phyloP scores from a whole-genome alignment of 805 yeast species.

The Zygosaccharomyces bisporus region DNA sequence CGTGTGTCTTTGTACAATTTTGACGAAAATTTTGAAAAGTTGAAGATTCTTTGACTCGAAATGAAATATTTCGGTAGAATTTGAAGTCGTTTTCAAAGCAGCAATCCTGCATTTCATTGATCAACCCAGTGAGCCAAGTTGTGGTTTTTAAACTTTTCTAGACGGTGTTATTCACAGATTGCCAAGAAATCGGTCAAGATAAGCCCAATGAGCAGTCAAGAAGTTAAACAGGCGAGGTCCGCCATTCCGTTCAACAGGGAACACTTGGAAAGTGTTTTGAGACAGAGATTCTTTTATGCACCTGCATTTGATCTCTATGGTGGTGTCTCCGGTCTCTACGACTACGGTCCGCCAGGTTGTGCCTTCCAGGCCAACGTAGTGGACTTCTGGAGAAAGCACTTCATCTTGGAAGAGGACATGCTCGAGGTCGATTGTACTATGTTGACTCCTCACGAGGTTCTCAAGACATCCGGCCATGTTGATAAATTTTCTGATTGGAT shows the following conservation, averaged over 20 bases:
- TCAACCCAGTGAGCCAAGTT: slow-evolving; percentile 14
- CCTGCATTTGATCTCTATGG: slow-evolving; percentile 98
- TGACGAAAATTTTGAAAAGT: slow-evolving; percentile 4
- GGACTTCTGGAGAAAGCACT: slow-evolving; percentile 97
- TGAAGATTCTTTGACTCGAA: neutral
- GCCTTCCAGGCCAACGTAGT: slow-evolving; percentile 94
- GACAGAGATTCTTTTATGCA: slow-evolving; percentile 94
- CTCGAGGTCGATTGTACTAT: slow-evolving; percentile 97
- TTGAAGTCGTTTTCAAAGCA: neutral
- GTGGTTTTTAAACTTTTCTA: slow-evolving; percentile 23
- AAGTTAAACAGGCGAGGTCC: slow-evolving; percentile 31
- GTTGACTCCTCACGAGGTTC: slow-evolving; percentile 95
- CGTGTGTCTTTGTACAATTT: neutral
- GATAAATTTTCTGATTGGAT: slow-evolving; percentile 99
- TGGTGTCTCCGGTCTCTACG: slow-evolving; percentile 96
- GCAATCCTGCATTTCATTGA: neutral
- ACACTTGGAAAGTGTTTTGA: slow-evolving; percentile 80
- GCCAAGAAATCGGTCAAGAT: slow-evolving; percentile 29
- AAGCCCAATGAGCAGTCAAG: slow-evolving; percentile 34
- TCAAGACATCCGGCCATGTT: slow-evolving; percentile 98
- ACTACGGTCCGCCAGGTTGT: slow-evolving; percentile 99
- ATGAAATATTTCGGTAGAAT: too few relatives aligned
- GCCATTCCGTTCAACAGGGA: slow-evolving; percentile 68
- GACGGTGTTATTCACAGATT: slow-evolving; percentile 30
- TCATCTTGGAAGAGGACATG: slow-evolving; percentile 97